phyloP scores from a whole-genome alignment of 2,329 filamentous ascomycete genomes.

The Seiridium cupressi region DNA sequence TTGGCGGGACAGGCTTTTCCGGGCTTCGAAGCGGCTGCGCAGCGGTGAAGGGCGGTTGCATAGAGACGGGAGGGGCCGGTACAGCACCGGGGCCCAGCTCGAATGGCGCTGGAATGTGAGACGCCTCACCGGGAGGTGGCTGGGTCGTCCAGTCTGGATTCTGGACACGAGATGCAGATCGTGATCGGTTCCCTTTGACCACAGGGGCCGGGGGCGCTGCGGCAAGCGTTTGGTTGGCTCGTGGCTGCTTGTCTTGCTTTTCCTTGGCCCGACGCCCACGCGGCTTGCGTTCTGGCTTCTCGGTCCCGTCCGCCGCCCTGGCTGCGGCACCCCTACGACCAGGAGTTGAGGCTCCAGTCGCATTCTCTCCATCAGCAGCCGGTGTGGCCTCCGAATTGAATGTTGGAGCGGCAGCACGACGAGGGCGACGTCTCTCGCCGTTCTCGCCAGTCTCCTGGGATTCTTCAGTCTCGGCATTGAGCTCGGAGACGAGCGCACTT shows the following conservation, averaged over 20 bases:
- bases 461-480: constrained; percentile 57
- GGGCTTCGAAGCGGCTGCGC: constrained; percentile 23
- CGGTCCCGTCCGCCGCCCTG: constrained; percentile 41
- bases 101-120: constrained; percentile 40
- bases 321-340: constrained; percentile 45
- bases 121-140: constrained; percentile 34
- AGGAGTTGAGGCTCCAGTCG: constrained; percentile 57
- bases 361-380: constrained; percentile 57
- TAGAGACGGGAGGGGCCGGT: constrained; percentile 39
- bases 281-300: constrained; percentile 43
- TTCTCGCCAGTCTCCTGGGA: constrained; percentile 56
- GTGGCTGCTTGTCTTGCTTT: constrained; percentile 38
- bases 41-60: constrained; percentile 24
- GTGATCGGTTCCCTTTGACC: constrained; percentile 47
- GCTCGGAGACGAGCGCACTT: constrained; percentile 65
- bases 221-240: constrained; percentile 41
- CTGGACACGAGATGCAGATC: constrained; percentile 52
- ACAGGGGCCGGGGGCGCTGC: constrained; percentile 39
- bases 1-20: constrained; percentile 20
- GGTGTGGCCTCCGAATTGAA: constrained; percentile 65
- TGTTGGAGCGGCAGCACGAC: constrained; percentile 67
- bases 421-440: constrained; percentile 58
- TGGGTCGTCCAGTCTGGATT: constrained; percentile 37
- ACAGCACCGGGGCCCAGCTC: constrained; percentile 41
- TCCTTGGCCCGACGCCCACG: constrained; percentile 37